Evolutionary conservation across 257 asterid genomes (phyloP), one percentile per base, ranked within the genome.

Genomic region (Forsythia suspensa): DNA sequence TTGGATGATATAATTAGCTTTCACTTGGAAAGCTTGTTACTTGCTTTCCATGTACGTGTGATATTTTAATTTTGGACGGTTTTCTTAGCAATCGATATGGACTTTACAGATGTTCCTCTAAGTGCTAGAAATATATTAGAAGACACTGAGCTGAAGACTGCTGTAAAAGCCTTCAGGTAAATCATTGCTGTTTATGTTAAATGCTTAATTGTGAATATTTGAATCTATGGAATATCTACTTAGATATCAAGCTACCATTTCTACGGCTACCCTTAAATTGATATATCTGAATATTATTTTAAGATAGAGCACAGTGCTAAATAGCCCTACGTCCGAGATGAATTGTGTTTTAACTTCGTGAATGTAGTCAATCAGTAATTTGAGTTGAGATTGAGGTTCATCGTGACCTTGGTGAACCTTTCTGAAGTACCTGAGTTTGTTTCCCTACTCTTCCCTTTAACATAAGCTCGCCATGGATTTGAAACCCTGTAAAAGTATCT

Each of bases 61-160:
- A 24, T 63, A 24, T 63, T 21, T 63, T 52, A 65, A 2, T 75
- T 82, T 52, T n/a, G 29, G 40, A 36, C 73, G 46, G 74, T 78
- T 16, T 65, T 78, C 63, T 68, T 80, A 74, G 65, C 67, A 39
- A 51, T 80, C 77, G 34, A 73, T 78, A 21, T 83, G 82, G 57
- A 73, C 80, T 83, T 65, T 77, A 72, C 92, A 95, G 97, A 74
- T 81, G 92, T 89, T 84, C 93, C 98, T 73, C 67, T 93, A 52
- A 77, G 95, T 85, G 87, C 98, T 13, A 88, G 97, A 85, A 95
- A 95, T 83, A 95, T 95, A 85, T 87, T 95, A 80, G 98, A 92
- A 84, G 93, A 91, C 83, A 84, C 77, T 21, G 97, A 95, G 77
- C 92, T 95, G 52, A 95, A 95, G 94, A 83, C 69, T 83, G 97